Percentiles rank a stretch among this genome's conserved stretches.
Evolutionary conservation across 2,329 filamentous ascomycete genomes (phyloP).

Genomic region (Cladobotryum mycophilum): DNA sequence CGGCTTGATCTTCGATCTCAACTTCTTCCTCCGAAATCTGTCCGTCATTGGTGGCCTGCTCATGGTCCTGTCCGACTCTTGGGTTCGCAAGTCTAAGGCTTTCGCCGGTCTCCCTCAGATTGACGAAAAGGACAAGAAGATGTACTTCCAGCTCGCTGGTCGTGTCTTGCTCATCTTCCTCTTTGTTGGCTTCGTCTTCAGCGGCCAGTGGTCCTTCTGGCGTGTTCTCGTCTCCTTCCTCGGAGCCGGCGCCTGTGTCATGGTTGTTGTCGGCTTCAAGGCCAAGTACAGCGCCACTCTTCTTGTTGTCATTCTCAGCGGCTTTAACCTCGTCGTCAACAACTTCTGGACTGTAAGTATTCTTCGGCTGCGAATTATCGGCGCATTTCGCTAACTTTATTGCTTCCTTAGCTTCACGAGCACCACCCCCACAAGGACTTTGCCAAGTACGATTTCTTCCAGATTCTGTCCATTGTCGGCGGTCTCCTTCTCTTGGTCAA

Average conservation of each 20-base stretch:
- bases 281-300: conserved; percentile 98
- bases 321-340: conserved; percentile 97
- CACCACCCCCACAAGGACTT: conserved; percentile 99
- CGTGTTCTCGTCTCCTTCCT: conserved; percentile 77
- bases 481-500: conserved; percentile 95
- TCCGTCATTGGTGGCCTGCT: conserved; percentile 94
- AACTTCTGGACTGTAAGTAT: conserved; percentile 96
- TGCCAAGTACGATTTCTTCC: conserved; percentile 99
- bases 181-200: conserved; percentile 94
- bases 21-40: conserved; percentile 99
- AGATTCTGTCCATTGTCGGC: conserved; percentile 96
- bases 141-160: conserved; percentile 99
- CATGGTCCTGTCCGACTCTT: conserved; percentile 97
- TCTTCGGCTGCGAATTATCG: neutral
- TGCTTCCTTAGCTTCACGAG: conserved; percentile 67
- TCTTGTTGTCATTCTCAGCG: conserved; percentile 86
- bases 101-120: conserved; percentile 90
- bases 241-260: conserved; percentile 86
- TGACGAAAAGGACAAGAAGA: conserved; percentile 99
- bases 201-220: conserved; percentile 86
- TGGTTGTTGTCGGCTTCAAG: conserved; percentile 99
- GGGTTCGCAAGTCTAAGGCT: conserved; percentile 95
- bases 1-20: conserved; percentile 96
- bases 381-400: conserved; percentile 3
- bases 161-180: conserved; percentile 95